These are phyloP conservation scores for Daldinia bambusicola DNA, from an alignment of 495 filamentous ascomycete genomes.

Conservation along the genomic window DNA sequence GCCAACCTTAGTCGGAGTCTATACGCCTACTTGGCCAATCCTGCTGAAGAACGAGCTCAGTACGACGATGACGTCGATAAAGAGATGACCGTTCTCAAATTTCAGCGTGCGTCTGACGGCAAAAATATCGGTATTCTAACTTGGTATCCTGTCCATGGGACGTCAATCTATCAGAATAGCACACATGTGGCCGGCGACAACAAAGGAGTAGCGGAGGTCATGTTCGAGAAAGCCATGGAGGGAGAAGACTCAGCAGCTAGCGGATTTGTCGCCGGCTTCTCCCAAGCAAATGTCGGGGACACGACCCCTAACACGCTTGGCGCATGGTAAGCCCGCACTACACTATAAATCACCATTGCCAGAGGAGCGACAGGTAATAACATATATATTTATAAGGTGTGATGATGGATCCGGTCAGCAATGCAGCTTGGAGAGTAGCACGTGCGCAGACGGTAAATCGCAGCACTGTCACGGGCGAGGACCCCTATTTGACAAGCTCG, in stretches of 20 bases:
- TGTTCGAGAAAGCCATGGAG: slow-evolving; percentile 79
- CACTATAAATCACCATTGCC: neutral
- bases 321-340: slow-evolving; percentile 59
- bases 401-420: slow-evolving; percentile 75
- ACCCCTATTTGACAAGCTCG: slow-evolving; percentile 75
- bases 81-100: slow-evolving; percentile 83
- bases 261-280: slow-evolving; percentile 89
- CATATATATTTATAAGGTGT: slow-evolving; percentile 54
- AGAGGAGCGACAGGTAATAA: neutral
- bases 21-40: slow-evolving; percentile 90
- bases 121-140: slow-evolving; percentile 83
- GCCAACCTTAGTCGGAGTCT: slow-evolving; percentile 89
- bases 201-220: slow-evolving; percentile 87
- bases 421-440: slow-evolving; percentile 76
- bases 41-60: slow-evolving; percentile 75
- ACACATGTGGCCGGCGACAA: slow-evolving; percentile 95
- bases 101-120: slow-evolving; percentile 67
- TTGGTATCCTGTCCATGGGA: slow-evolving; percentile 95
- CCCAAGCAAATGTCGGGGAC: slow-evolving; percentile 93
- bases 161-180: slow-evolving; percentile 91
- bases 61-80: slow-evolving; percentile 84
- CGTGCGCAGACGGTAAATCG: slow-evolving; percentile 76
- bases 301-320: slow-evolving; percentile 89
- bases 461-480: slow-evolving; percentile 83
- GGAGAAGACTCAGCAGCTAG: slow-evolving; percentile 56